phyloP scores from a whole-genome alignment of 768 basidiomycete genomes.

The Suillus lakei region DNA sequence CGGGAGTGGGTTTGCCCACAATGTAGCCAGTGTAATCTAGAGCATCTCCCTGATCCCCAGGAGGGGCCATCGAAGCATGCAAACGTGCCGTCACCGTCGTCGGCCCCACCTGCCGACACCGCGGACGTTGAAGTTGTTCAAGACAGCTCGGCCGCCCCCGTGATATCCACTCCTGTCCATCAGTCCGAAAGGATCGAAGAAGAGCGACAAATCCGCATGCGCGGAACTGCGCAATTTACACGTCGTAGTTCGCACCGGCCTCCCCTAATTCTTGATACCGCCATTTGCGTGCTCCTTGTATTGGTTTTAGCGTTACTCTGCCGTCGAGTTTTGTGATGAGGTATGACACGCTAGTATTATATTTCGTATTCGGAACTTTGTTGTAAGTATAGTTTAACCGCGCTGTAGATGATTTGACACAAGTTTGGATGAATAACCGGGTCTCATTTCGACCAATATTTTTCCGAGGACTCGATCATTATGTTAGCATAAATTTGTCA shows the following conservation, averaged over 20 bases:
- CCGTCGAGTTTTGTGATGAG: constrained; percentile 52
- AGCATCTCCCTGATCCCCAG: constrained; percentile 71
- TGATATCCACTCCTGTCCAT: constrained; percentile 18
- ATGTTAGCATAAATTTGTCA: constrained; percentile 5
- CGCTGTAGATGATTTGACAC: constrained; percentile 4
- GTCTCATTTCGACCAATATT: not conserved
- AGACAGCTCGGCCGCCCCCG: constrained; percentile 17
- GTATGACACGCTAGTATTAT: not conserved
- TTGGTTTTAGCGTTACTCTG: constrained; percentile 71
- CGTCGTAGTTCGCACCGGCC: constrained; percentile 41
- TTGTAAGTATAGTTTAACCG: not conserved
- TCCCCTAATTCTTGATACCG: constrained; percentile 71
- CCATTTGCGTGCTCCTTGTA: constrained; percentile 74
- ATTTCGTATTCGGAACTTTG: not conserved
- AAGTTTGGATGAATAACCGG: not conserved
- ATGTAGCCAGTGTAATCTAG: constrained; percentile 69
- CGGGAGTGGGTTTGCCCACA: constrained; percentile 80
- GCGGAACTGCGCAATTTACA: constrained; percentile 19
- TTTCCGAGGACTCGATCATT: constrained; percentile 10
- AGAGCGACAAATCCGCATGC: constrained; percentile 14
- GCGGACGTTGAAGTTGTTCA: constrained; percentile 23
- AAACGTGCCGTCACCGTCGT: constrained; percentile 4
- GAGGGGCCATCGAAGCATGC: constrained; percentile 19
- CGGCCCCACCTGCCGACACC: constrained; percentile 17
- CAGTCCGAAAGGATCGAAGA: constrained; percentile 17